A percentile compares a stretch with the other conserved stretches of the same genome.
Evolutionary conservation across 106 monocot genomes (phyloP).

Genomic region (Apostasia ramifera): DNA sequence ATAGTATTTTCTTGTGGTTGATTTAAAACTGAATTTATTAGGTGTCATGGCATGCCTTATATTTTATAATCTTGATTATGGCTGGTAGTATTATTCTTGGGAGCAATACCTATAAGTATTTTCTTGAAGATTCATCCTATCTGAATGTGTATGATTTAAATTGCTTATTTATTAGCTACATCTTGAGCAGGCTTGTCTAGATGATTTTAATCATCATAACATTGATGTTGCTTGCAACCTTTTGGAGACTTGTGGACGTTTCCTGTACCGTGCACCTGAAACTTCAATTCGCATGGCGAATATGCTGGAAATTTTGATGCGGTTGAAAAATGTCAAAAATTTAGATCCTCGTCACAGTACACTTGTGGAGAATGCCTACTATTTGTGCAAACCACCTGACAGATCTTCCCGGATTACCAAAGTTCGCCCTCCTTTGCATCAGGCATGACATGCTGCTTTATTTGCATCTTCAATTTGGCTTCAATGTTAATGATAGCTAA

Average conservation of each 20-base stretch:
- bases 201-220: conserved; percentile 98
- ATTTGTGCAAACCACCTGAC: conserved; percentile 96
- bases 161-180: not conserved
- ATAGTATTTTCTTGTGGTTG: too few relatives aligned
- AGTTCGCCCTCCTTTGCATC: conserved; percentile 86
- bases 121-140: too few relatives aligned
- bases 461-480: conserved; percentile 1
- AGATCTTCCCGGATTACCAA: conserved; percentile 79
- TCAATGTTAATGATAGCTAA: not conserved
- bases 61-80: too few relatives aligned
- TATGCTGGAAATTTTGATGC: conserved; percentile 97
- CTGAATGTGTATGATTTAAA: too few relatives aligned
- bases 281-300: conserved; percentile 91
- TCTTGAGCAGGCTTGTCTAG: conserved; percentile 71
- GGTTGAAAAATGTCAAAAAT: conserved; percentile 97
- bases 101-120: too few relatives aligned
- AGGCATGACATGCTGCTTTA: conserved; percentile 30
- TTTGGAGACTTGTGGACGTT: conserved; percentile 97
- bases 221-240: conserved; percentile 98
- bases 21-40: too few relatives aligned
- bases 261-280: conserved; percentile 94
- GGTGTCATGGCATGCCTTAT: too few relatives aligned
- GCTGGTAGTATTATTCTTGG: too few relatives aligned
- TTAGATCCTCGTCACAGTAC: conserved; percentile 97
- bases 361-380: conserved; percentile 98